Evolutionary conservation across 176 grass and related monocot genomes (phyloP), one percentile per base, ranked within the genome.

Genomic region (Hsuehochloa calcarea): DNA sequence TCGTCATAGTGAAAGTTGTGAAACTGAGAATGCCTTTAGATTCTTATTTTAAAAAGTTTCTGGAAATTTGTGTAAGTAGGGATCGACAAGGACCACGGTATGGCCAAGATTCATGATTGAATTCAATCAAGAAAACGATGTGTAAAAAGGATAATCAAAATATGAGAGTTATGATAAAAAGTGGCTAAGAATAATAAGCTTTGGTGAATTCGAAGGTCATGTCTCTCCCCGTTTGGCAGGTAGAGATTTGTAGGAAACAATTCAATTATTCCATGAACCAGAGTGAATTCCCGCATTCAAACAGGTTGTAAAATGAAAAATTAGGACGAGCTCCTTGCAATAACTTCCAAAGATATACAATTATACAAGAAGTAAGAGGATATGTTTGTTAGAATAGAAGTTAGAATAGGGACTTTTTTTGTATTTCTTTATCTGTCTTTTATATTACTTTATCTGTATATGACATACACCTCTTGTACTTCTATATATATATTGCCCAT

Each of bases 61-160:
- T 26, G 15, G 20, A 77, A 78, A 86, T 17, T 78, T 78, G 37
- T 75, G 17, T 72, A 82, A 77, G 67, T 45, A 50, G 29, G 58
- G 47, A 54, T 78, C 39, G 79, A 86, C 80, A 67, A 65, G 47
- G 84, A 73, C 84, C 3, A 14, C 58, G n/a, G 58, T 47, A 79
- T 83, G 79, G 84, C 27, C 41, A 29, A 83, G 66, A 87, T 79
- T 65, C 73, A 83, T 79, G 59, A 72, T 39, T 43, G 23, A 64
- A 78, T 65, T 79, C 66, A 56, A 82, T 71, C 66, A 74, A 68
- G 66, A 87, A 60, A 87, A 90, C 38, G 66, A 87, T 51, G 58
- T 67, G 9, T 4, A 8, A 7, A 78, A 73, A 79, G 43, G 22
- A 44, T 58, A 72, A 72, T 46, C 15, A 82, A 78, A 58, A 65